These are phyloP conservation scores for Chaetomium tenue DNA, from an alignment of 495 filamentous ascomycete genomes.

Conservation along the genomic window DNA sequence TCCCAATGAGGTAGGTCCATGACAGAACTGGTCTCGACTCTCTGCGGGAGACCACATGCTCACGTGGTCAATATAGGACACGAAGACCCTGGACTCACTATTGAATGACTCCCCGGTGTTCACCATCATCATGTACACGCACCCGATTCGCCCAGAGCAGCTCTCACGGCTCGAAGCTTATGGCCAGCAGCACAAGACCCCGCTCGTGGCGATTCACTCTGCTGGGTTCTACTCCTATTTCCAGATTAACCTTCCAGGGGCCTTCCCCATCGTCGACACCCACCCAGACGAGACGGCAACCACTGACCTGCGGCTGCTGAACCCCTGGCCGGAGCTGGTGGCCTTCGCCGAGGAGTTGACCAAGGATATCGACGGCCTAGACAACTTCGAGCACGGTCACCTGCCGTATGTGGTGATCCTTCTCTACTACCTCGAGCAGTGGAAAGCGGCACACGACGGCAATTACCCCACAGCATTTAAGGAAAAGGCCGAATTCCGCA, in stretches of 20 bases:
- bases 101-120: slow-evolving; percentile 53
- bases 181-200: slow-evolving; percentile 61
- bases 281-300: slow-evolving; percentile 87
- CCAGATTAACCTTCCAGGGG: slow-evolving; percentile 67
- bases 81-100: slow-evolving; percentile 37
- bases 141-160: slow-evolving; percentile 61
- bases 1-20: slow-evolving; percentile 42
- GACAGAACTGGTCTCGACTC: not conserved
- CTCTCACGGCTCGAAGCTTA: slow-evolving; percentile 59
- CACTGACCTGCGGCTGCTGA: slow-evolving; percentile 79
- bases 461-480: slow-evolving; percentile 69
- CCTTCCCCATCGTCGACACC: slow-evolving; percentile 93
- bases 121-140: slow-evolving; percentile 72
- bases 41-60: slow-evolving; percentile 12
- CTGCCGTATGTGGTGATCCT: slow-evolving; percentile 85
- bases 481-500: slow-evolving; percentile 81
- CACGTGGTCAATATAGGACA: slow-evolving; percentile 24
- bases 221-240: slow-evolving; percentile 88
- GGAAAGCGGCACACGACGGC: slow-evolving; percentile 72
- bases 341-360: slow-evolving; percentile 62
- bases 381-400: slow-evolving; percentile 85
- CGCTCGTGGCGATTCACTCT: slow-evolving; percentile 79
- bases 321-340: slow-evolving; percentile 82
- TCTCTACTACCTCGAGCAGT: slow-evolving; percentile 79
- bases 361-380: slow-evolving; percentile 62